A percentile compares a stretch with the other conserved stretches of the same genome.
phyloP scores from a whole-genome alignment of 2,329 filamentous ascomycete species.

The Fusarium lateritium region DNA sequence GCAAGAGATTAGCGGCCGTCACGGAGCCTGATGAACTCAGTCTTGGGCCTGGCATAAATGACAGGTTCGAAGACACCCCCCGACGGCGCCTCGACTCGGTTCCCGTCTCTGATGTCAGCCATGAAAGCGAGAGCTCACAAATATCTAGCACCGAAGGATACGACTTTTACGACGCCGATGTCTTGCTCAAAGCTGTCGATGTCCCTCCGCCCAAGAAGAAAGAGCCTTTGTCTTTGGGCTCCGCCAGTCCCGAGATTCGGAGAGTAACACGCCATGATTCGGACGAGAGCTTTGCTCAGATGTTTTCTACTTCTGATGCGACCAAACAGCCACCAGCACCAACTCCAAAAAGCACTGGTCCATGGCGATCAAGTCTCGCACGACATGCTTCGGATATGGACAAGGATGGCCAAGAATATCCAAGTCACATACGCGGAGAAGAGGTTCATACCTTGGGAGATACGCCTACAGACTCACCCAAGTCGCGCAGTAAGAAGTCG shows the following conservation, averaged over 20 bases:
- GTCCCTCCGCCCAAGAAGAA: slow-evolving; percentile 62
- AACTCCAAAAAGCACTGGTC: slow-evolving; percentile 27
- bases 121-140: slow-evolving; percentile 63
- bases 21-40: slow-evolving; percentile 66
- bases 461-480: slow-evolving; percentile 17
- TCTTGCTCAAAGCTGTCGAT: slow-evolving; percentile 66
- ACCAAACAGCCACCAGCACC: slow-evolving; percentile 49
- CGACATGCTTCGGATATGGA: slow-evolving; percentile 50
- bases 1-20: slow-evolving; percentile 63
- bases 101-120: slow-evolving; percentile 66
- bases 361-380: slow-evolving; percentile 50
- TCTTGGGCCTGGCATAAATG: slow-evolving; percentile 64
- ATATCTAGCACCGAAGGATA: slow-evolving; percentile 73
- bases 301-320: slow-evolving; percentile 71
- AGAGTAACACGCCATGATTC: slow-evolving; percentile 66
- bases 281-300: slow-evolving; percentile 69
- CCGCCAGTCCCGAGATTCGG: slow-evolving; percentile 46
- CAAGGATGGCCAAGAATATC: slow-evolving; percentile 56
- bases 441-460: slow-evolving; percentile 50
- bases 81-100: slow-evolving; percentile 65
- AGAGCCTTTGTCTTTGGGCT: slow-evolving; percentile 52
- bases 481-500: slow-evolving; percentile 7
- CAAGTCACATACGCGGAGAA: slow-evolving; percentile 62
- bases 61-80: slow-evolving; percentile 54
- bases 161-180: slow-evolving; percentile 76